Percentiles rank a stretch among this genome's conserved stretches.
phyloP scores from a whole-genome alignment of 768 basidiomycete species.

The Postia placenta region DNA sequence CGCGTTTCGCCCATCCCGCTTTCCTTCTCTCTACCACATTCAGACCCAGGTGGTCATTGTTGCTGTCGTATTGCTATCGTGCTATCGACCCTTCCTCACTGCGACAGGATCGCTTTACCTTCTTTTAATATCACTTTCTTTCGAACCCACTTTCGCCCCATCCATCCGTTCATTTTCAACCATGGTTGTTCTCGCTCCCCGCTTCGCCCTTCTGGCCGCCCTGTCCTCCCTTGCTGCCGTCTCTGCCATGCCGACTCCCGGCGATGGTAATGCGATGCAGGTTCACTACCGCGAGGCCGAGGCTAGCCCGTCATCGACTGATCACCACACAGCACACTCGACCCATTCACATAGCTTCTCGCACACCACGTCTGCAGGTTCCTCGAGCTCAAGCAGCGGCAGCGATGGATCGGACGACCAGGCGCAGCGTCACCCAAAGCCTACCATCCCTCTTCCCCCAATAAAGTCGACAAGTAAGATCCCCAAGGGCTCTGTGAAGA shows the following conservation, averaged over 20 bases:
- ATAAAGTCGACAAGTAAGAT: not conserved
- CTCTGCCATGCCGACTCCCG: conserved; percentile 29
- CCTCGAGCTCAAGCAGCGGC: not conserved
- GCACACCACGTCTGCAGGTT: not conserved
- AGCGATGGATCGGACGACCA: not conserved
- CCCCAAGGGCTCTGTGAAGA: no score
- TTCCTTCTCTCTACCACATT: conserved; percentile 30
- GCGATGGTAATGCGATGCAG: conserved; percentile 31
- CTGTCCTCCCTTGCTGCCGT: conserved; percentile 41
- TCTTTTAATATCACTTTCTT: conserved; percentile 20
- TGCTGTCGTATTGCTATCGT: conserved; percentile 19
- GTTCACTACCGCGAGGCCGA: conserved; percentile 10
- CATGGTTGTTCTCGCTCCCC: conserved; percentile 48
- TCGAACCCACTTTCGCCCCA: conserved; percentile 10
- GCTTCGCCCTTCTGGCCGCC: conserved; percentile 40
- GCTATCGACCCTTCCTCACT: conserved; percentile 6
- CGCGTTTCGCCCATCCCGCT: conserved; percentile 18
- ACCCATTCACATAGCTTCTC: conserved; percentile 1
- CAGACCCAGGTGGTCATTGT: conserved; percentile 52
- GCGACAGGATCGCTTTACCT: conserved; percentile 19
- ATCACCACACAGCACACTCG: conserved; percentile 14
- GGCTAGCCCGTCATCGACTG: not conserved
- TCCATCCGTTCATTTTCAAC: conserved; percentile 10
- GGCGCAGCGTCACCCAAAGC: not conserved
- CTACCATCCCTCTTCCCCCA: not conserved